Percentiles rank a stretch among this genome's conserved stretches.
phyloP scores from a whole-genome alignment of 1,139 yeast species.

The Kurtzmaniella quercitrusa region DNA sequence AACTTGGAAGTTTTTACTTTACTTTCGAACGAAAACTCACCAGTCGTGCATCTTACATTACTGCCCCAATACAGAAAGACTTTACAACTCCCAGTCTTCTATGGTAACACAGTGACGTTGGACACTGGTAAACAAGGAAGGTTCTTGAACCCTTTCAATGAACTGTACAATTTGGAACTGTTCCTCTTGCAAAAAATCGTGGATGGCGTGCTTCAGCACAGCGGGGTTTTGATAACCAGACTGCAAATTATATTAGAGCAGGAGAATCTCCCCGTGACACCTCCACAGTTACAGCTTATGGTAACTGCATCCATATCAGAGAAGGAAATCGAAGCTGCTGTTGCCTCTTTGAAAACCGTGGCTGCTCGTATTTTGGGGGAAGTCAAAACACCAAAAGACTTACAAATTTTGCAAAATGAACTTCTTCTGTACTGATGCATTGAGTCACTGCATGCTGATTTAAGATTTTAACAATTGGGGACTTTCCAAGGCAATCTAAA shows the following conservation, averaged over 20 bases:
- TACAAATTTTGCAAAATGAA: constrained; percentile 18
- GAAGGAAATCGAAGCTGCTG: constrained; percentile 44
- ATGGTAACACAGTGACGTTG: constrained; percentile 41
- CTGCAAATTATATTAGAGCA: constrained; percentile 67
- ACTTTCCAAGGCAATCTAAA: too few species aligned
- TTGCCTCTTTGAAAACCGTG: constrained; percentile 15
- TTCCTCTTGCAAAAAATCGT: constrained; percentile 61
- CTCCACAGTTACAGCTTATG: constrained; percentile 64
- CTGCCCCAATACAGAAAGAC: constrained; percentile 37
- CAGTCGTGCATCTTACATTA: constrained; percentile 62
- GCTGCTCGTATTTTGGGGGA: constrained; percentile 16
- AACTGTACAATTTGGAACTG: constrained; percentile 55
- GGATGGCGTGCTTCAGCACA: constrained; percentile 46
- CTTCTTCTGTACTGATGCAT: constrained; percentile 13
- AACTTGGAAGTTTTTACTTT: constrained; percentile 31
- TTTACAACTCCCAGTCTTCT: constrained; percentile 43
- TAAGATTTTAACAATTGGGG: too few species aligned
- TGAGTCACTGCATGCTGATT: too few species aligned
- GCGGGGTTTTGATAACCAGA: constrained; percentile 63
- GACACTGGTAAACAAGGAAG: constrained; percentile 37
- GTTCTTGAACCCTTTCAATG: constrained; percentile 31
- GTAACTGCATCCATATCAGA: constrained; percentile 52
- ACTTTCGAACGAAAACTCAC: constrained; percentile 58
- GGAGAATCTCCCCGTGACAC: constrained; percentile 68
- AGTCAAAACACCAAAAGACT: constrained; percentile 15